phyloP scores from a whole-genome alignment of 2,329 filamentous ascomycete species.

The Xylariaceae sp. region DNA sequence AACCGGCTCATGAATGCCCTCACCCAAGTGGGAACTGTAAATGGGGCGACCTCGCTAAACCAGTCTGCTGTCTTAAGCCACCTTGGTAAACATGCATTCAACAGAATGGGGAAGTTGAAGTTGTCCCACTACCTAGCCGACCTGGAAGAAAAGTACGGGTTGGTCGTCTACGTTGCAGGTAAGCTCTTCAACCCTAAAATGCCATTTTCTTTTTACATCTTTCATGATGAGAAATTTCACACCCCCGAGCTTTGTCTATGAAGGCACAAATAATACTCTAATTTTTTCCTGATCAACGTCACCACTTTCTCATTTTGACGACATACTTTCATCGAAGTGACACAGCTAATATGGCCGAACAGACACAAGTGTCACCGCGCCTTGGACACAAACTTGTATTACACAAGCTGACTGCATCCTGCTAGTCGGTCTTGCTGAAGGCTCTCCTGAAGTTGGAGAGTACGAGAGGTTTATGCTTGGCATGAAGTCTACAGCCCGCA shows the following conservation, averaged over 20 bases:
- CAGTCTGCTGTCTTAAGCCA: slow-evolving; percentile 93
- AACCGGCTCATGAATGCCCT: slow-evolving; percentile 82
- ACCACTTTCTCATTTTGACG: neutral
- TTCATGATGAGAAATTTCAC: slow-evolving; percentile 51
- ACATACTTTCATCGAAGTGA: neutral
- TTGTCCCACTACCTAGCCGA: slow-evolving; percentile 94
- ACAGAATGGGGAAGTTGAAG: slow-evolving; percentile 93
- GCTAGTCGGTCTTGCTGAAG: slow-evolving; percentile 85
- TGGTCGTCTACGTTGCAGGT: slow-evolving; percentile 90
- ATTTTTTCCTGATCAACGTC: slow-evolving; percentile 59
- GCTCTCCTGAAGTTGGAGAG: slow-evolving; percentile 85
- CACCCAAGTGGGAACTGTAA: slow-evolving; percentile 81
- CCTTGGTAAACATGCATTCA: slow-evolving; percentile 92
- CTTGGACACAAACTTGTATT: slow-evolving; percentile 98
- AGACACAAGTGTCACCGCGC: slow-evolving; percentile 95
- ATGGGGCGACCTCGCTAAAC: slow-evolving; percentile 87
- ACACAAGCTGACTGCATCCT: slow-evolving; percentile 95
- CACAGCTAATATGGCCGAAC: slow-evolving; percentile 12
- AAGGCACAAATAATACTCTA: slow-evolving; percentile 58
- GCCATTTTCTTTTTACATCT: slow-evolving; percentile 9
- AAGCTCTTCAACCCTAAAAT: slow-evolving; percentile 30
- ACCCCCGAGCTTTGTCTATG: slow-evolving; percentile 50
- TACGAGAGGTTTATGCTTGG: slow-evolving; percentile 95
- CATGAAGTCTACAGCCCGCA: slow-evolving; percentile 94
- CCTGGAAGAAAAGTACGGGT: slow-evolving; percentile 92